Evolutionary conservation across 306 rosid genomes (phyloP).

Genomic region (Cucurbita maxima): DNA sequence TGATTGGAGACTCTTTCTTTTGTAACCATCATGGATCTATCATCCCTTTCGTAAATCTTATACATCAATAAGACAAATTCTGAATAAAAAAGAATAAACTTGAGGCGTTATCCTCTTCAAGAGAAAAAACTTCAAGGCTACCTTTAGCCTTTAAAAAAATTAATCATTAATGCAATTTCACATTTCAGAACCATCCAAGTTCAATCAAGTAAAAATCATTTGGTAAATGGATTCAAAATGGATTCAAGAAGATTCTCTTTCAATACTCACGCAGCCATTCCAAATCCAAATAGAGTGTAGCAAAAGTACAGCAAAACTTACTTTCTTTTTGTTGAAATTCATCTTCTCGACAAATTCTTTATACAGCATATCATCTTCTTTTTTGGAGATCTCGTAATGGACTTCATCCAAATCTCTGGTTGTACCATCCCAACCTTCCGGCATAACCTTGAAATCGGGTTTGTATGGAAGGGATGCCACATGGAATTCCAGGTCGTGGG

Average conservation of each 20-base stretch:
- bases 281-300: background rate
- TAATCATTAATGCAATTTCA: background rate
- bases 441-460: constrained; percentile 95
- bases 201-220: background rate
- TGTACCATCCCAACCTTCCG: constrained; percentile 98
- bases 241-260: background rate
- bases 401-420: constrained; percentile 85
- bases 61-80: too few relatives aligned
- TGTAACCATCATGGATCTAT: too few relatives aligned
- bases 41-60: too few relatives aligned
- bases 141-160: background rate
- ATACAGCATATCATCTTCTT: constrained; percentile 81
- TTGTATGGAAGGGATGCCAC: constrained; percentile 88
- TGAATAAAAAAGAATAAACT: too few relatives aligned
- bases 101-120: too few relatives aligned
- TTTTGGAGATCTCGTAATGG: constrained; percentile 75
- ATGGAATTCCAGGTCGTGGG: constrained; percentile 87
- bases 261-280: background rate
- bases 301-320: constrained; percentile 22
- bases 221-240: background rate
- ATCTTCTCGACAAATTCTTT: constrained; percentile 64
- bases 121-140: background rate
- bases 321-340: constrained; percentile 88
- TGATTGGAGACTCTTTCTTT: too few relatives aligned
- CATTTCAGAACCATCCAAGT: background rate